These are phyloP conservation scores for Cystobasidium pallidum DNA, from an alignment of 1,284 basidiomycete species.

Conservation along the genomic window DNA sequence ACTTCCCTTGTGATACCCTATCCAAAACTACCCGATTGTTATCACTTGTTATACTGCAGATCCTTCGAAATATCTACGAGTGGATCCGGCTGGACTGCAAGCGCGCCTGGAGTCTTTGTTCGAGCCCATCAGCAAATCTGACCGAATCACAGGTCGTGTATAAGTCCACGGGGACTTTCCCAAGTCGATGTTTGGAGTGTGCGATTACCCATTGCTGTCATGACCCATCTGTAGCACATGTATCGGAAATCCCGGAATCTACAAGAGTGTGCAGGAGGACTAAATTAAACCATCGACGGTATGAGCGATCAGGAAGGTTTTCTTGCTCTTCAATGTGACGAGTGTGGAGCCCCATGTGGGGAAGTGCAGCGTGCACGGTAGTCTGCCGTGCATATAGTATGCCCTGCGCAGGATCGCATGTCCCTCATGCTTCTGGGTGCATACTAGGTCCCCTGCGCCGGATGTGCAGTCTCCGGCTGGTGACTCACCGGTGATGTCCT, in stretches of 20 bases:
- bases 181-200: too few species aligned
- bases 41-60: background rate
- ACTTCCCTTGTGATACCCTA: background rate
- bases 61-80: constrained; percentile 35
- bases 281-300: background rate
- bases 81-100: constrained; percentile 39
- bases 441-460: too few species aligned
- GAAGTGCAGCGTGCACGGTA: too few species aligned
- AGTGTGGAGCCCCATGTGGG: too few species aligned
- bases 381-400: too few species aligned
- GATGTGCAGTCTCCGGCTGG: background rate
- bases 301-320: background rate
- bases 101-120: constrained; percentile 36
- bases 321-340: constrained; percentile 2
- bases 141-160: constrained; percentile 4
- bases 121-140: constrained; percentile 20
- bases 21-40: background rate
- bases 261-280: background rate
- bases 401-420: too few species aligned
- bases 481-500: background rate
- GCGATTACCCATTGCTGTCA: too few species aligned
- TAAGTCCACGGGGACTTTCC: background rate
- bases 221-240: background rate
- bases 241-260: too few species aligned
- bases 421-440: too few species aligned